Conservation (phyloP, 176 grass and related monocot species). For the Hsuehochloa calcarea region DNA sequence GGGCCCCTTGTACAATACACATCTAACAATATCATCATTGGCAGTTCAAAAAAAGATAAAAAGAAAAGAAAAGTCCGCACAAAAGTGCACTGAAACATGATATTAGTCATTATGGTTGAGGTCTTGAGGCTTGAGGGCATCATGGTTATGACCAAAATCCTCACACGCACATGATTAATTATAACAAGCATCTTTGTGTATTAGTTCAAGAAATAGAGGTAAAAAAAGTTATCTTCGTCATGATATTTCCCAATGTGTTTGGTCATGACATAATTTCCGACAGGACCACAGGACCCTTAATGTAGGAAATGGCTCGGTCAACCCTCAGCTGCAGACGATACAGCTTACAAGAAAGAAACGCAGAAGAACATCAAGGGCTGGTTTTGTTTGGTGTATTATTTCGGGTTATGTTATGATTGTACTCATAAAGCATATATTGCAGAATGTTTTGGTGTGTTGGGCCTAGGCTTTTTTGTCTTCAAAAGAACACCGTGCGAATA, state of each 20-base stretch:
- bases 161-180: background rate
- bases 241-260: background rate
- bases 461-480: background rate
- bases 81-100: constrained; percentile 16
- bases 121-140: background rate
- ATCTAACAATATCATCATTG: constrained; percentile 27
- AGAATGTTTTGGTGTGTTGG: background rate
- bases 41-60: background rate
- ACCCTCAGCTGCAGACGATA: background rate
- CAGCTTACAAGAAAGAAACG: constrained; percentile 12
- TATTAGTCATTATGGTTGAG: constrained; percentile 7
- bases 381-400: constrained; percentile 2
- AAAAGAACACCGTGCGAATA: background rate
- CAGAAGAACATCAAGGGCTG: background rate
- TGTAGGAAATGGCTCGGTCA: constrained; percentile 3
- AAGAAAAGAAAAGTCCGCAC: background rate
- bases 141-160: background rate
- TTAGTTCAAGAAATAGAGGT: background rate
- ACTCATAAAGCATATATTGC: background rate
- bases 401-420: background rate
- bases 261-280: background rate
- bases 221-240: background rate
- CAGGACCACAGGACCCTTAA: background rate
- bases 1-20: too few species aligned
- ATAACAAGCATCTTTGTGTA: background rate